A percentile compares a stretch with the other conserved stretches of the same genome.
Conservation (phyloP, 306 rosid genomes). For the Lathyrus aphaca region DNA sequence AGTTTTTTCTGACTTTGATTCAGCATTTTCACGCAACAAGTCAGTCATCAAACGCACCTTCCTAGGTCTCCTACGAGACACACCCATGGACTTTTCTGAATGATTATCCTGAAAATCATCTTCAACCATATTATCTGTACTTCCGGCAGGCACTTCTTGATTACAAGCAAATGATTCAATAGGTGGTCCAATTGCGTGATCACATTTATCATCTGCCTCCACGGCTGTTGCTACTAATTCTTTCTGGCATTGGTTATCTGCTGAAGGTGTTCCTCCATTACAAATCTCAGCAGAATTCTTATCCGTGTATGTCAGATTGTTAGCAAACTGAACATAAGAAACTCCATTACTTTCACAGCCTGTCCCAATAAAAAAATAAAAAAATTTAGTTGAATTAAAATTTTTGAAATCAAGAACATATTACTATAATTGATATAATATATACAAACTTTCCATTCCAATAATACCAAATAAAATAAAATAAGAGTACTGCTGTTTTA, state of each 20-base stretch:
- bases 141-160: slow-evolving; percentile 48
- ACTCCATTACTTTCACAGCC: slow-evolving; percentile 53
- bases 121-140: slow-evolving; percentile 48
- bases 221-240: slow-evolving; percentile 37
- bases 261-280: slow-evolving; percentile 50
- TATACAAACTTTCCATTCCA: slow-evolving; percentile 10
- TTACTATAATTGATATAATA: slow-evolving; percentile 17
- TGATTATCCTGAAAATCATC: slow-evolving; percentile 57
- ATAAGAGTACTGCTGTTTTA: slow-evolving; percentile 22
- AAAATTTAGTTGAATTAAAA: slow-evolving; percentile 40
- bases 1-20: slow-evolving; percentile 48
- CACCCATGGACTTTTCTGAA: slow-evolving; percentile 52
- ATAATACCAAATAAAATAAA: slow-evolving; percentile 21
- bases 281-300: slow-evolving; percentile 49
- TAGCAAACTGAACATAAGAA: slow-evolving; percentile 48
- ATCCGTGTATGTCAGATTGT: slow-evolving; percentile 46
- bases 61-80: slow-evolving; percentile 68
- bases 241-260: slow-evolving; percentile 42
- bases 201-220: slow-evolving; percentile 39
- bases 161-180: slow-evolving; percentile 47
- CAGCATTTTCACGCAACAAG: slow-evolving; percentile 64
- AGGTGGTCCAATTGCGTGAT: slow-evolving; percentile 44
- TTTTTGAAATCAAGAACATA: slow-evolving; percentile 40
- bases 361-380: slow-evolving; percentile 42
- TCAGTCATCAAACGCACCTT: slow-evolving; percentile 91